A percentile compares a stretch with the other conserved stretches of the same genome.
Conservation (phyloP, 2,329 filamentous ascomycete species). For the Dendryphion nanum region DNA sequence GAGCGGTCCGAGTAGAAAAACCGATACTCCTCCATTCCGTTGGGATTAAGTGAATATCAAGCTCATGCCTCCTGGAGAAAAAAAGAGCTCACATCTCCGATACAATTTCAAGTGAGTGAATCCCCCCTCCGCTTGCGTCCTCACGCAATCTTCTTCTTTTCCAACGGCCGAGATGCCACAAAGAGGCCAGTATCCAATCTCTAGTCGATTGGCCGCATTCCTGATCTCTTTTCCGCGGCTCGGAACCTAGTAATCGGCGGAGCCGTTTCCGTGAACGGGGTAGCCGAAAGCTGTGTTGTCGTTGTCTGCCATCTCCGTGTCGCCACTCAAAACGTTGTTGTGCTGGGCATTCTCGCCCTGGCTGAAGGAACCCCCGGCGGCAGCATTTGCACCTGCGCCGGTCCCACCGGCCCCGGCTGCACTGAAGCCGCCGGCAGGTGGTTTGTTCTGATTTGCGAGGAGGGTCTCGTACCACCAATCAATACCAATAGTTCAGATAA, state of each 20-base stretch:
- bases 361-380: constrained; percentile 24
- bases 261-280: constrained; percentile 41
- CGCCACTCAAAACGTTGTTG: constrained; percentile 43
- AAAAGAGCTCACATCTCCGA: too few relatives aligned
- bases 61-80: too few relatives aligned
- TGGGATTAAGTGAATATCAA: too few relatives aligned
- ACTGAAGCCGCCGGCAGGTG: constrained; percentile 44
- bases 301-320: constrained; percentile 45
- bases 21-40: too few relatives aligned
- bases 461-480: constrained; percentile 67
- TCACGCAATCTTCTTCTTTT: constrained; percentile 21
- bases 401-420: constrained; percentile 33
- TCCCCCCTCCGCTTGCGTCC: too few relatives aligned
- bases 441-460: constrained; percentile 67
- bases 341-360: constrained; percentile 38
- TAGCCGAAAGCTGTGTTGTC: constrained; percentile 43
- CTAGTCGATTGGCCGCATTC: constrained; percentile 6
- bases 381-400: constrained; percentile 31
- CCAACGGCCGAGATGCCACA: constrained; percentile 18
- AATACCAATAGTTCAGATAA: constrained; percentile 52
- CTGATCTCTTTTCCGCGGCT: constrained; percentile 17
- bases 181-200: constrained; percentile 6
- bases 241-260: constrained; percentile 37
- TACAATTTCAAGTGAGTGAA: too few relatives aligned
- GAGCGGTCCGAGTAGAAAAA: too few relatives aligned